Base-by-base conservation (phyloP, 1,284 basidiomycete species). In the Ganoderma leucocontextum region DNA sequence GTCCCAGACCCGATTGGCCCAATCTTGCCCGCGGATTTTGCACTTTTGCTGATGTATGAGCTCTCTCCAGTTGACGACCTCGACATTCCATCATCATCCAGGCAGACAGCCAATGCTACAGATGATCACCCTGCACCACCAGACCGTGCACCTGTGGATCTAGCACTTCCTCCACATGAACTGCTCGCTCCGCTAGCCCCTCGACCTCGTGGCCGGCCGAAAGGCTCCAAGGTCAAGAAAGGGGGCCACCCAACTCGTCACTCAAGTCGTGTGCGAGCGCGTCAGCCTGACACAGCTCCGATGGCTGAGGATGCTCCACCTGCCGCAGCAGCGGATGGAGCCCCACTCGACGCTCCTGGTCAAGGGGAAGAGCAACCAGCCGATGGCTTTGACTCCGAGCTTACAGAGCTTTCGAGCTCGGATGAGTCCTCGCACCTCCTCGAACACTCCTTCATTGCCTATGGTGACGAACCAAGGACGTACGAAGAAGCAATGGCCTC, bases 201-300 rank as follows among this genome's bases (percentile, higher is more conserved):
- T 42, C 49, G 59, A 29, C 59, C 64, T 65, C 52, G 64, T 4
- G 64, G 64, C 55, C 64, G 60, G 13, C 64, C 60, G 0, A 65
- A 65, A 29, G 64, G 64, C 29, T 65, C 49, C 22, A 65, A 62
- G 60, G 61, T 53, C 64, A 53, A 65, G 59, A 65, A 65, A 36
- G 64, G 64, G n/a, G 64, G 60, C 17, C 9, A n/a, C 8, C 29
- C 64, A 15, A 49, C 47, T 3, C 60, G 49, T 22, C 64, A 52
- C 19, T 65, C 64, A 2, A 19, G 25, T 15, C 60, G 60, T 7
- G 33, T 65, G 12, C n/a, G 13, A 10, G 38, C 19, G 13, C n/a
- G n/a, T n/a, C 59, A 13, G 4, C 58, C 19, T 9, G 36, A 19
- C 49, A n/a, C n/a, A n/a, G n/a, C n/a, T n/a, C n/a, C n/a, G n/a